A percentile compares a stretch with the other conserved stretches of the same genome.
phyloP scores from a whole-genome alignment of 805 yeast genomes.

The Sungouiozyma intestinalis region DNA sequence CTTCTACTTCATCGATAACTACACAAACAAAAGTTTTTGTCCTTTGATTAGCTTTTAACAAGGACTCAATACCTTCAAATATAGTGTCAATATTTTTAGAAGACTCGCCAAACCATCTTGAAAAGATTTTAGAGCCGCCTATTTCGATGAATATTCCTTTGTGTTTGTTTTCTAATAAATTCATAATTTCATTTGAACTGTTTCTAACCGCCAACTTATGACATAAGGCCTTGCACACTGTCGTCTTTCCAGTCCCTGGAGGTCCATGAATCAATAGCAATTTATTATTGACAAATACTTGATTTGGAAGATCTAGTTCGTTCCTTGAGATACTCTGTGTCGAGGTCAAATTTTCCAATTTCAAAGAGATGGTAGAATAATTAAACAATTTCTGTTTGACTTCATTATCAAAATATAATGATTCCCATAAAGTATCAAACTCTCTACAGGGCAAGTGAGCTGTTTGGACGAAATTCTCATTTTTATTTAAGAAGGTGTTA shows the following conservation, averaged over 20 bases:
- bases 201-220: conserved; percentile 31
- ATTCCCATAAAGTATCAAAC: conserved; percentile 30
- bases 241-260: conserved; percentile 40
- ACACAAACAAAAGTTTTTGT: conserved; percentile 24
- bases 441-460: conserved; percentile 24
- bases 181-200: not conserved
- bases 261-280: conserved; percentile 32
- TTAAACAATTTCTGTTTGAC: conserved; percentile 26
- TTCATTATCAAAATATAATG: conserved; percentile 24
- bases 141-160: conserved; percentile 32
- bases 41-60: conserved; percentile 13
- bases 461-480: conserved; percentile 10
- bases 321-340: conserved; percentile 1
- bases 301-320: conserved; percentile 1
- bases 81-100: conserved; percentile 32
- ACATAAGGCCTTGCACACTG: conserved; percentile 32
- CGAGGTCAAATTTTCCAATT: conserved; percentile 12
- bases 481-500: conserved; percentile 11
- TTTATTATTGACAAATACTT: conserved; percentile 17
- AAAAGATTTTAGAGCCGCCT: conserved; percentile 34
- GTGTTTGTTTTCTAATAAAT: conserved; percentile 1
- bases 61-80: conserved; percentile 27
- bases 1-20: conserved; percentile 39
- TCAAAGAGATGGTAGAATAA: conserved; percentile 27
- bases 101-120: conserved; percentile 39